Percentiles rank a stretch among this genome's conserved stretches.
Conservation (phyloP, 768 basidiomycete genomes). For the Boletus barrowsii region DNA sequence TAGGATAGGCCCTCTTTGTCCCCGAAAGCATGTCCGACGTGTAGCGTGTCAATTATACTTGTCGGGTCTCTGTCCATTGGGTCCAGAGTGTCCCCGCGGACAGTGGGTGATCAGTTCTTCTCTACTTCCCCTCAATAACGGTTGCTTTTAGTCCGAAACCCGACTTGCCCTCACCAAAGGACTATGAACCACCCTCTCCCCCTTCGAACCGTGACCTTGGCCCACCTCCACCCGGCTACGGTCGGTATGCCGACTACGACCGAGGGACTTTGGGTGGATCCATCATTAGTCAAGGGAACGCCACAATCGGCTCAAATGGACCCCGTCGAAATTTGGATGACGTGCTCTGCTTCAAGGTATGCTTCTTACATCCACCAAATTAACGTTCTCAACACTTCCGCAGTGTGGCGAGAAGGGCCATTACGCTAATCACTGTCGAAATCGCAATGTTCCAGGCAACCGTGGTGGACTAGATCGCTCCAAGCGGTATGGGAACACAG, state of each 20-base stretch:
- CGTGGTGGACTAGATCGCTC: slow-evolving; percentile 73
- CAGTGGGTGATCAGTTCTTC: slow-evolving; percentile 58
- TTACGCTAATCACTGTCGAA: slow-evolving; percentile 92
- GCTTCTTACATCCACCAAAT: slow-evolving; percentile 12
- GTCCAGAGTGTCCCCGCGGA: slow-evolving; percentile 81
- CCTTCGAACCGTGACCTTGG: slow-evolving; percentile 78
- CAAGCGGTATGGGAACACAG: slow-evolving; percentile 29
- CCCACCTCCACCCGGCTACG: slow-evolving; percentile 90
- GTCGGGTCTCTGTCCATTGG: slow-evolving; percentile 90
- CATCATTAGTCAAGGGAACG: slow-evolving; percentile 21
- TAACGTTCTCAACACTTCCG: slow-evolving; percentile 7
- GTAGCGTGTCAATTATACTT: slow-evolving; percentile 90
- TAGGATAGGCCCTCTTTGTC: slow-evolving; percentile 73
- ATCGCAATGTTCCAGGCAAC: slow-evolving; percentile 87
- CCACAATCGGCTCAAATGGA: slow-evolving; percentile 33
- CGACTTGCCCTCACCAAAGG: slow-evolving; percentile 60
- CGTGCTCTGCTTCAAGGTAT: slow-evolving; percentile 84
- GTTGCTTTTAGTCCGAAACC: slow-evolving; percentile 66
- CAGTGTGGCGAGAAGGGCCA: slow-evolving; percentile 93
- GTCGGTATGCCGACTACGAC: slow-evolving; percentile 78
- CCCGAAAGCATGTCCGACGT: slow-evolving; percentile 88
- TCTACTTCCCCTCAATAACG: slow-evolving; percentile 7
- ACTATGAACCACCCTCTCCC: slow-evolving; percentile 74
- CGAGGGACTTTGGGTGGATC: slow-evolving; percentile 41
- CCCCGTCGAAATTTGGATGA: slow-evolving; percentile 75